These are phyloP conservation scores for Suillus sp. DNA, from an alignment of 768 basidiomycete genomes.

Conservation along the genomic window DNA sequence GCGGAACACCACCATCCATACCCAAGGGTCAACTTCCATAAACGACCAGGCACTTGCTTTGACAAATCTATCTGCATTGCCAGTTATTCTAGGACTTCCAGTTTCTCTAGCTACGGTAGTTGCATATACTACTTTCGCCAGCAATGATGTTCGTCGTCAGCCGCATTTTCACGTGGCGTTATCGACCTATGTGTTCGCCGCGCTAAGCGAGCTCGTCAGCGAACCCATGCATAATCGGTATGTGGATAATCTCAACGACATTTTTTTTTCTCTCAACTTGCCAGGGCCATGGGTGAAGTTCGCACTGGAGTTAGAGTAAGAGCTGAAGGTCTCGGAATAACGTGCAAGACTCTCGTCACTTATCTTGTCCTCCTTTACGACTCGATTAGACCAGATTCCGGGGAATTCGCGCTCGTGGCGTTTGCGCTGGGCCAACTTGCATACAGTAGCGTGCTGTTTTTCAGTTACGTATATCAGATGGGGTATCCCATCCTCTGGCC, in stretches of 20 bases:
- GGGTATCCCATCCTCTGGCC: constrained; percentile 39
- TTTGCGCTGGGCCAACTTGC: constrained; percentile 86
- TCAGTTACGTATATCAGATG: constrained; percentile 53
- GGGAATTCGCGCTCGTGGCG: constrained; percentile 66
- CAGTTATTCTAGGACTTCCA: constrained; percentile 68
- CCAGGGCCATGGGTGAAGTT: constrained; percentile 69
- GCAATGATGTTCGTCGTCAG: constrained; percentile 57
- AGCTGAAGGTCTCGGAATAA: constrained; percentile 85
- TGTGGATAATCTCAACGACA: constrained; percentile 18
- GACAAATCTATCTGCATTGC: constrained; percentile 60
- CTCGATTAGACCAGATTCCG: constrained; percentile 30
- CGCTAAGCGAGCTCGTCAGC: constrained; percentile 73
- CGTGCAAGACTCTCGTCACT: constrained; percentile 70
- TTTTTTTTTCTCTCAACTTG: constrained; percentile 23
- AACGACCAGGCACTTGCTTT: constrained; percentile 21
- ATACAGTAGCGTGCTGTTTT: constrained; percentile 64
- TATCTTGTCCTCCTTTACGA: constrained; percentile 65
- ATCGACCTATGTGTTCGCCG: constrained; percentile 69
- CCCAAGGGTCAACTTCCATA: constrained; percentile 4
- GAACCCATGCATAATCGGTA: constrained; percentile 84
- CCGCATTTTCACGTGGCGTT: constrained; percentile 66
- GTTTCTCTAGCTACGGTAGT: constrained; percentile 54
- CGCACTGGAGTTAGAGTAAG: constrained; percentile 72
- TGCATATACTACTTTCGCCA: constrained; percentile 58
- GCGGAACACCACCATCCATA: constrained; percentile 15